phyloP scores from a whole-genome alignment of 108 stramenopile genomes.

The Hondaea fermentalgiana region DNA sequence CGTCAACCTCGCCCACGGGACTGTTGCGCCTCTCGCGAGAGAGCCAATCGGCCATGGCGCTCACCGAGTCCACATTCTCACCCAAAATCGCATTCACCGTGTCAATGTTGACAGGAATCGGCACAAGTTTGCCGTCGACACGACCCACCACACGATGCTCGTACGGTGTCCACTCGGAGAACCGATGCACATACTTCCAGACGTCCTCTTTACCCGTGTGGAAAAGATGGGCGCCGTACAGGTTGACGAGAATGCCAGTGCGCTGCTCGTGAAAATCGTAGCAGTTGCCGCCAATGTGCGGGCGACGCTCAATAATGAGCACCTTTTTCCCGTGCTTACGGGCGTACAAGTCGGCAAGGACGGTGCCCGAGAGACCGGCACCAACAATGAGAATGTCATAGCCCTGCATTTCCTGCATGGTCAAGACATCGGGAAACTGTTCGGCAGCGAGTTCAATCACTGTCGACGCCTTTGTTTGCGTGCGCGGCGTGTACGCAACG shows the following conservation, averaged over 20 bases:
- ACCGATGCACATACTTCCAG: conserved; percentile 58
- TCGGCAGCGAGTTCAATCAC: not conserved
- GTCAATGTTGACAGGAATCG: conserved; percentile 70
- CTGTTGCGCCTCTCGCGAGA: conserved; percentile 38
- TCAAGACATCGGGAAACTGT: not conserved
- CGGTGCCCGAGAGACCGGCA: conserved; percentile 62
- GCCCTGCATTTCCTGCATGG: not conserved
- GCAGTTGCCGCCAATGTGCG: conserved; percentile 57
- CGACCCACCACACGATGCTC: conserved; percentile 61
- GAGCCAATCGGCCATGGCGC: conserved; percentile 67
- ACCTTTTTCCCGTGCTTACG: conserved; percentile 38
- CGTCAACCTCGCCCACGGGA: not conserved
- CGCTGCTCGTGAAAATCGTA: conserved; percentile 60
- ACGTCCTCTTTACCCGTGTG: conserved; percentile 60
- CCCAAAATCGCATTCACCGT: conserved; percentile 69
- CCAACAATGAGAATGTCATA: conserved; percentile 63
- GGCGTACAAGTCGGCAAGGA: conserved; percentile 66
- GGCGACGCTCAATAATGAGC: conserved; percentile 59
- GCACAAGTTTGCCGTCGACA: conserved; percentile 46
- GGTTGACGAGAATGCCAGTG: not conserved
- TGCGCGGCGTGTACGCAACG: too few relatives aligned
- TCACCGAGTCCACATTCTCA: conserved; percentile 38
- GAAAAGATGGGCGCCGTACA: conserved; percentile 27
- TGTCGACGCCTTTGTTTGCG: too few relatives aligned
- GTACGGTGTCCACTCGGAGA: conserved; percentile 60